Evolutionary conservation across 352 stramenopile genomes (phyloP), one percentile per base, ranked within the genome.

Genomic region (Thalassiosira exigua): DNA sequence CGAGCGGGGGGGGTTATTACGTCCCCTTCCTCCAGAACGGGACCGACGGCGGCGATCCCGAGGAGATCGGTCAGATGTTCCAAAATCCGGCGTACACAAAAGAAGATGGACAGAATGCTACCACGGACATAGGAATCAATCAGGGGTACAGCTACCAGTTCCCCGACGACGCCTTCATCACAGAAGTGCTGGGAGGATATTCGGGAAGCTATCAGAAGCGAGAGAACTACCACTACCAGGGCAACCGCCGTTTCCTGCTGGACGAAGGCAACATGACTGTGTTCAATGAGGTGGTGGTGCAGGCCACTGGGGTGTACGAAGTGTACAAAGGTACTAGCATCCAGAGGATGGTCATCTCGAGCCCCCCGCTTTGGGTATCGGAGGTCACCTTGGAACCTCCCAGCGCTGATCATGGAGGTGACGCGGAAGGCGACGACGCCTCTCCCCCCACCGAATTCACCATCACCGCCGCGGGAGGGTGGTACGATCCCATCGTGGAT

Each of bases 101-200:
- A 5, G 3, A 52, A 9, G 7, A 52, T 52, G 42, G 42, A 11
- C 42, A 52, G 9, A 52, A 52, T 52, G 21, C 42, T 52, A 56
- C 21, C 46, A 56, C n/a, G n/a, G n/a, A 14, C 46, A 26, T 56
- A 12, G 46, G 46, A 11, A 56, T 56, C 17, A 56, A 56, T 56
- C 46, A 56, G 14, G 46, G 46, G 0, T 56, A 56, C n/a, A 56
- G 46, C 46, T 56, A 30, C 14, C 2, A 22, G 14, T 56, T 56
- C 17, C 46, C 1, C 11, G 11, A 48, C 11, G n/a, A 48, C n/a
- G 39, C 11, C 39, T 48, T 17, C 39, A 48, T 48, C n/a, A n/a
- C 11, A 17, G 39, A 11, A 17, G 39, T 48, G 11, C 39, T 48
- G 11, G 39, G 39, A 48, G 11, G n/a, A 17, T 48, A 11, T 11